Base-by-base conservation (phyloP, 139 green algal genomes). In the Penium margaritaceum region DNA sequence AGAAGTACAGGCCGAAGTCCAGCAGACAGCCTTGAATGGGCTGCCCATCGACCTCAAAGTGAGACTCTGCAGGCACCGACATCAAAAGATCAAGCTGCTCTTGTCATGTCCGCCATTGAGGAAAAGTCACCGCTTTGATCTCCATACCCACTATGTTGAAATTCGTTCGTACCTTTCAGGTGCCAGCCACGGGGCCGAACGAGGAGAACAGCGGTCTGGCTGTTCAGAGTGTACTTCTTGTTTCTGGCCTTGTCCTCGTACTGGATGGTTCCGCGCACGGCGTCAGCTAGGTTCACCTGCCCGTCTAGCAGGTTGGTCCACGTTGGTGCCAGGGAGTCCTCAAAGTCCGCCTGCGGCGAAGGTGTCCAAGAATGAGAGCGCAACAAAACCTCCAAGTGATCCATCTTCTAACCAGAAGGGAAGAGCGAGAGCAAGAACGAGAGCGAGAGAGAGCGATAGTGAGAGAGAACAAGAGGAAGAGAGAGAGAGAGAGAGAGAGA, bases 1-100 rank as follows among this genome's bases (percentile, higher is more conserved):
- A 95, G 83, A 94, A 95, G 84, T 83, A 95, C 12, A 95, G 83
- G 9, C 76, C 90, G 84, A 95, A 95, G 81, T 95, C 90, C 34
- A 94, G 89, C 46, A 95, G 72, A 44, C 73, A 85, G 37, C 73
- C 89, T 38, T 46, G 85, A 73, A 34, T 86, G 4, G 84, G 78
- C 66, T 85, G 35, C n/a, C 88, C 88, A 47, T 92, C 87, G 27
- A 94, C 88, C 57, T 81, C 29, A 5, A 95, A 79, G 78, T 95
- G 90, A 58, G 87, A 83, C 85, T 95, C 90, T 54, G 75, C 68
- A 63, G 19, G n/a, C n/a, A n/a, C n/a, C n/a, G n/a, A n/a, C n/a
- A n/a, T n/a, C n/a, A n/a, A n/a, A n/a, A n/a, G n/a, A n/a, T n/a
- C n/a, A n/a, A n/a, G n/a, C n/a, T n/a, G n/a, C n/a, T n/a, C n/a